Evolutionary conservation across 2,329 filamentous ascomycete genomes (phyloP), one percentile per base, ranked within the genome.

Genomic region (Sclerotiophoma versabilis): DNA sequence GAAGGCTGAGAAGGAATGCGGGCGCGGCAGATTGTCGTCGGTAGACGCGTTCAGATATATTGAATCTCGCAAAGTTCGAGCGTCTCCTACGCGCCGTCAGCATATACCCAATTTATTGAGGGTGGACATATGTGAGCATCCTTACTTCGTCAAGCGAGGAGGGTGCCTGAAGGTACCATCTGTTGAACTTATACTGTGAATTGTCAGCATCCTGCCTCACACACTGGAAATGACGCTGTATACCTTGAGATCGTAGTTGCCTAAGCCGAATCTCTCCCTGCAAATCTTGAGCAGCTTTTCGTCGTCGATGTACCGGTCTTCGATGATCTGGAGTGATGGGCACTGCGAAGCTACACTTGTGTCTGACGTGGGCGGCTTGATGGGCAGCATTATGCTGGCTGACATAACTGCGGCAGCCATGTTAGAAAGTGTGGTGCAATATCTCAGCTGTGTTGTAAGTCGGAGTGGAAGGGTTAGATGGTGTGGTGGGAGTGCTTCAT

Each of bases 221-320:
- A 23, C 4, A n/a, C 9, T 12, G 29, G 12, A n/a, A n/a, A n/a
- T 30, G 29, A 30, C 8, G 9, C n/a, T 11, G 19, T 23, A 4
- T 43, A 62, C 62, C 10, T 25, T 43, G 5, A 65, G 10, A 14
- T 17, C 42, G 44, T 59, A 65, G 19, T 57, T 60, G 2, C 53
- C 52, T 1, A 29, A 15, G 1, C 55, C 59, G 29, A 64, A 65
- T 9, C 45, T 54, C 23, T 59, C 26, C 14, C 32, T 55, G 25
- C 49, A 59, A 9, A 62, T 38, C 4, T 48, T 46, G 1, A 54
- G 9, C 2, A 65, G 52, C 33, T 65, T 65, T 1, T 58, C 50
- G 38, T 59, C 55, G 32, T 65, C 61, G 15, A 64, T 53, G 30
- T 65, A 65, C n/a, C 60, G 47, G 26, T 65, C 49, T 25, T 59